A percentile compares a stretch with the other conserved stretches of the same genome.
Conservation (phyloP, 441 rosid genomes). For the Gossypium laxum region DNA sequence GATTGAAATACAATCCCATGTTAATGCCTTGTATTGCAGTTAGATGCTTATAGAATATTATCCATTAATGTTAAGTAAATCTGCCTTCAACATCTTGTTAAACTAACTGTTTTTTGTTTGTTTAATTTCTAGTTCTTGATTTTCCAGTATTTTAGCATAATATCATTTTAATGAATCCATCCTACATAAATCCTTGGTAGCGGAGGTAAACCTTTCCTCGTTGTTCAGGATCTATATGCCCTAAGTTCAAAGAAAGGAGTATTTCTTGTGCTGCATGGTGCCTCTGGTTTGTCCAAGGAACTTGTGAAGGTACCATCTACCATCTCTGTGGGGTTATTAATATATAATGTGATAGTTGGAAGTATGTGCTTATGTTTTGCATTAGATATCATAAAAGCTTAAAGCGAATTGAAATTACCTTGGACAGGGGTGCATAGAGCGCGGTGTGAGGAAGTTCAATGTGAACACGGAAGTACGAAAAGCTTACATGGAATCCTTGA, state of each 20-base stretch:
- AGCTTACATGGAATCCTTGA: conserved; percentile 66
- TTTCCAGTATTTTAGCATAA: background rate
- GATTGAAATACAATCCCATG: background rate
- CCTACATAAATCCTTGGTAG: background rate
- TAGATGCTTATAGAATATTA: background rate
- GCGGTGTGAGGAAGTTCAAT: conserved; percentile 78
- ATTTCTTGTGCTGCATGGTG: conserved; percentile 80
- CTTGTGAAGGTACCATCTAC: conserved; percentile 52
- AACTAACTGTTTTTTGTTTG: background rate
- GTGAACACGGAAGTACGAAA: conserved; percentile 81
- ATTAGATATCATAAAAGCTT: background rate
- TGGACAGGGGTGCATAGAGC: conserved; percentile 56
- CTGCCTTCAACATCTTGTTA: background rate
- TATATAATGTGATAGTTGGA: background rate
- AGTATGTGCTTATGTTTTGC: conserved; percentile 8
- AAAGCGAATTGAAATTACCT: conserved; percentile 5
- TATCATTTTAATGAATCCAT: background rate
- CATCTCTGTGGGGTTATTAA: background rate
- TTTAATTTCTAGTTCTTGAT: background rate
- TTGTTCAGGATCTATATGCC: conserved; percentile 51
- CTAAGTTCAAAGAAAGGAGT: conserved; percentile 68
- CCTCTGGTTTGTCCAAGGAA: conserved; percentile 70
- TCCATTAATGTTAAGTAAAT: background rate
- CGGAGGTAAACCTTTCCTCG: conserved; percentile 1
- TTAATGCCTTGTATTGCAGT: background rate